phyloP scores from a whole-genome alignment of 2,329 filamentous ascomycete genomes.

The Lasiodiplodia citricola region DNA sequence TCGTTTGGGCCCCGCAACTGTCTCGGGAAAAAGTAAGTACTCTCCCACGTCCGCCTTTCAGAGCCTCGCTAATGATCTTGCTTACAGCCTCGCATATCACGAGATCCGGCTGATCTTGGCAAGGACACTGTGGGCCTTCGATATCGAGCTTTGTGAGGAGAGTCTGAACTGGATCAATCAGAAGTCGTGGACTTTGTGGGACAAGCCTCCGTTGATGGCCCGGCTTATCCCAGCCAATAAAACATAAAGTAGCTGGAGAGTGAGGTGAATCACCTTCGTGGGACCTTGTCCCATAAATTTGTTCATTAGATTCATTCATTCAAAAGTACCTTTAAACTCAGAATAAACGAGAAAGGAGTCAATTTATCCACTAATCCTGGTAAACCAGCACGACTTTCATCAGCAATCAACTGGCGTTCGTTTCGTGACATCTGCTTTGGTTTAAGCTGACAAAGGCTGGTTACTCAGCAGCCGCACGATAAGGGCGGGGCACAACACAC shows the following conservation, averaged over 20 bases:
- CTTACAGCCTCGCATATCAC: conserved; percentile 40
- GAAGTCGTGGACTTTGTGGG: conserved; percentile 40
- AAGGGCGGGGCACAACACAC: too few species aligned
- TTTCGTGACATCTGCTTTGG: too few species aligned
- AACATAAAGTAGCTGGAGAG: not conserved
- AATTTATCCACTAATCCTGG: too few species aligned
- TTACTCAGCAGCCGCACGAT: too few species aligned
- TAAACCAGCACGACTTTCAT: too few species aligned
- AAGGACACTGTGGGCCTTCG: conserved; percentile 48
- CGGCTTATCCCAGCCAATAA: conserved; percentile 27
- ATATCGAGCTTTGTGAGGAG: conserved; percentile 40
- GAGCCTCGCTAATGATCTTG: not conserved
- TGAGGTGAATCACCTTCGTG: not conserved
- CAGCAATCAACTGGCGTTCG: too few species aligned
- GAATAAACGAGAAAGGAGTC: too few species aligned
- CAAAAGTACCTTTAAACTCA: too few species aligned
- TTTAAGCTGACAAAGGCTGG: too few species aligned
- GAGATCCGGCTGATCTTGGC: conserved; percentile 47
- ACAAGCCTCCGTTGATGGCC: conserved; percentile 38
- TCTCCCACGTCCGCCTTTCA: not conserved
- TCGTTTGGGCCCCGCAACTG: conserved; percentile 38
- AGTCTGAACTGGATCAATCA: conserved; percentile 47
- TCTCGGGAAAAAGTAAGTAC: conserved; percentile 42
- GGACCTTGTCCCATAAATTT: too few species aligned
- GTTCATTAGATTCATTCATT: too few species aligned